These are phyloP conservation scores for Plasmodium knowlesi DNA, from an alignment of 169 alveolate species.

Conservation along the genomic window DNA sequence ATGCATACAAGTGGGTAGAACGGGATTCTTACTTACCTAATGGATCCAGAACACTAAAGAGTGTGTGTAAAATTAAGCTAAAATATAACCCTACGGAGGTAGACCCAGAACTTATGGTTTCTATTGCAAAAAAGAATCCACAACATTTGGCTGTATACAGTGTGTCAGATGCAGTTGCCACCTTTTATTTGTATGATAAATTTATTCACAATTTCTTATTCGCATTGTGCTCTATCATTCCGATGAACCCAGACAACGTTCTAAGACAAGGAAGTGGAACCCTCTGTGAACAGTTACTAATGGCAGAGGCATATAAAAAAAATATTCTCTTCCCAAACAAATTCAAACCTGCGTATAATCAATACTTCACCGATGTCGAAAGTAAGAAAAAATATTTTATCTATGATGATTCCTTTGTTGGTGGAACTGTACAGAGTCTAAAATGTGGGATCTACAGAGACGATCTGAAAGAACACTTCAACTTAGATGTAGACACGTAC, in stretches of 20 bases:
- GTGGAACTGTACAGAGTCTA: constrained; percentile 98
- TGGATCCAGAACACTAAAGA: constrained; percentile 93
- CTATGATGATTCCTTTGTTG: constrained; percentile 91
- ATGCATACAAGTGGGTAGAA: constrained; percentile 99
- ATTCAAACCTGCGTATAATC: constrained; percentile 90
- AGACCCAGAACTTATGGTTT: constrained; percentile 99
- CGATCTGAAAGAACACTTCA: constrained; percentile 95
- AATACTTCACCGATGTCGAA: constrained; percentile 80
- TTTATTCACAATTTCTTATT: constrained; percentile 98
- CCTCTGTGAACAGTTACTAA: constrained; percentile 97
- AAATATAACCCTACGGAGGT: constrained; percentile 99
- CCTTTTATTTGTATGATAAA: constrained; percentile 97
- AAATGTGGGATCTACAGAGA: constrained; percentile 96
- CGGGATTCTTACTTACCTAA: constrained; percentile 99
- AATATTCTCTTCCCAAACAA: constrained; percentile 97
- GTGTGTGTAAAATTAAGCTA: constrained; percentile 97
- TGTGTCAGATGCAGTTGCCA: constrained; percentile 99
- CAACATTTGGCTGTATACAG: constrained; percentile 98
- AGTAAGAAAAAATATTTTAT: constrained; percentile 84
- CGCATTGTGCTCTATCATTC: constrained; percentile 98
- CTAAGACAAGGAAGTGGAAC: constrained; percentile 99
- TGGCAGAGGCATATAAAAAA: constrained; percentile 97
- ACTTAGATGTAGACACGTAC: constrained; percentile 90
- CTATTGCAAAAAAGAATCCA: constrained; percentile 94
- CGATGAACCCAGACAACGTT: constrained; percentile 96